These are phyloP conservation scores for Parasitella parasitica DNA, from an alignment of 371 early-diverging fungal genomes.

Conservation along the genomic window DNA sequence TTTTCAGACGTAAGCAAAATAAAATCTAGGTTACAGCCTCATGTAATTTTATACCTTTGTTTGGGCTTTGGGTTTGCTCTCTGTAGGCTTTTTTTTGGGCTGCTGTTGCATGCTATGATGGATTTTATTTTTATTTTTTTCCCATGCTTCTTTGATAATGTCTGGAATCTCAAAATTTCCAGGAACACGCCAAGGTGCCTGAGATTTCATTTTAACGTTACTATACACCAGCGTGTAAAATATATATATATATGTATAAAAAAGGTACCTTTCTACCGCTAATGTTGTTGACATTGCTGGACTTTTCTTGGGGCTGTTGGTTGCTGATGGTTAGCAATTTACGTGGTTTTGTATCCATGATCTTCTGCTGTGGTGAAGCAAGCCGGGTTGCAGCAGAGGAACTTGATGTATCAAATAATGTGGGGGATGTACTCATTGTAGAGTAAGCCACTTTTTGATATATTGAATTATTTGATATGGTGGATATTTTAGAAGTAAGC, in stretches of 20 bases:
- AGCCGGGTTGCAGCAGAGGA: conserved; percentile 22
- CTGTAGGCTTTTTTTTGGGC: conserved; percentile 1
- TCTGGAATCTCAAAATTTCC: conserved; percentile 52
- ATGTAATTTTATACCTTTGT: conserved; percentile 13
- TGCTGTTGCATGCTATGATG: conserved; percentile 2
- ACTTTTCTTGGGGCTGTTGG: not conserved
- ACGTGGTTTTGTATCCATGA: conserved; percentile 7
- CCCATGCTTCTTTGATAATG: conserved; percentile 47
- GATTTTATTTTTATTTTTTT: conserved; percentile 22
- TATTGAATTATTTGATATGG: not conserved
- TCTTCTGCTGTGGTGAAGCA: conserved; percentile 19
- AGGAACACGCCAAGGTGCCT: conserved; percentile 51
- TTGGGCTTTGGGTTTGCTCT: conserved; percentile 12
- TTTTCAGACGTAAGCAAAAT: not conserved
- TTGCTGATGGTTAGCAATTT: not conserved
- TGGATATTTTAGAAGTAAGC: not conserved
- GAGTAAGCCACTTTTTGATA: conserved; percentile 8
- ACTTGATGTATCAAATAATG: conserved; percentile 22
- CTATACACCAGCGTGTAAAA: not conserved
- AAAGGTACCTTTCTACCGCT: conserved; percentile 1
- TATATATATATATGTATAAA: not conserved
- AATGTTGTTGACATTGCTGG: not conserved
- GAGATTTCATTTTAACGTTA: not conserved
- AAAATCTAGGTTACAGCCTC: not conserved
- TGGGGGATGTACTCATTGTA: conserved; percentile 26